Percentiles rank a stretch among this genome's conserved stretches.
Conservation (phyloP, 208 protist species). For the Crithidia bombi region DNA sequence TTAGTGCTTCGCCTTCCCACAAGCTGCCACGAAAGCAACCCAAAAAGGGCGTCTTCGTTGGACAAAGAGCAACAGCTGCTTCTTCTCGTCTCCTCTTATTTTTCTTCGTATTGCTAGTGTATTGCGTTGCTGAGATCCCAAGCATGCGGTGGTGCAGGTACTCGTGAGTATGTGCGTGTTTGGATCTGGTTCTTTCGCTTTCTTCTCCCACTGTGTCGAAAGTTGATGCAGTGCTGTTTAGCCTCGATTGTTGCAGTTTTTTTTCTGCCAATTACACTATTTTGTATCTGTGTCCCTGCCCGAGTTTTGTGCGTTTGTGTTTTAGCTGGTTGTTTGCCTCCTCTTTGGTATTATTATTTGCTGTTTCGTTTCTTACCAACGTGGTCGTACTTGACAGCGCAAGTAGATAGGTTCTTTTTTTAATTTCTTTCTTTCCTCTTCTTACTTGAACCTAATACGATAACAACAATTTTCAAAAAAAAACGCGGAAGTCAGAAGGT, state of each 20-base stretch:
- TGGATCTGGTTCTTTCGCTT: not conserved
- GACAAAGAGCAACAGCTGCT: not conserved
- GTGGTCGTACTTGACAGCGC: slow-evolving; percentile 13
- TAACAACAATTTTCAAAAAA: too few relatives aligned
- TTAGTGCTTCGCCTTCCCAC: too few relatives aligned
- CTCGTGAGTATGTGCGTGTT: too few relatives aligned
- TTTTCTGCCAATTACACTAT: slow-evolving; percentile 5
- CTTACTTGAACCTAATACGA: slow-evolving; percentile 2
- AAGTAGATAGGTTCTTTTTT: slow-evolving; percentile 24
- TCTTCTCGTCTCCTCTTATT: slow-evolving; percentile 9
- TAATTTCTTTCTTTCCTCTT: not conserved
- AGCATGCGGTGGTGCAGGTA: slow-evolving; percentile 2
- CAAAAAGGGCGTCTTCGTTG: too few relatives aligned
- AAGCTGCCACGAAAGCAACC: too few relatives aligned
- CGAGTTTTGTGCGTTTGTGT: not conserved
- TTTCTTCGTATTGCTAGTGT: not conserved
- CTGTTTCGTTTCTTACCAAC: slow-evolving; percentile 3
- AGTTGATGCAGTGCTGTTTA: not conserved
- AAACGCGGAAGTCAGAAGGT: too few relatives aligned
- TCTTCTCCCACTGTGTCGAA: not conserved
- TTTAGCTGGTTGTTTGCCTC: not conserved
- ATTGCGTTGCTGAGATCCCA: not conserved
- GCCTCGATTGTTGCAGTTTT: slow-evolving; percentile 5
- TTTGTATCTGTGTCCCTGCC: not conserved
- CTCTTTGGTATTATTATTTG: slow-evolving; percentile 14